Conservation (phyloP, 176 grass and related monocot species). For the Alopecurus myosuroides region DNA sequence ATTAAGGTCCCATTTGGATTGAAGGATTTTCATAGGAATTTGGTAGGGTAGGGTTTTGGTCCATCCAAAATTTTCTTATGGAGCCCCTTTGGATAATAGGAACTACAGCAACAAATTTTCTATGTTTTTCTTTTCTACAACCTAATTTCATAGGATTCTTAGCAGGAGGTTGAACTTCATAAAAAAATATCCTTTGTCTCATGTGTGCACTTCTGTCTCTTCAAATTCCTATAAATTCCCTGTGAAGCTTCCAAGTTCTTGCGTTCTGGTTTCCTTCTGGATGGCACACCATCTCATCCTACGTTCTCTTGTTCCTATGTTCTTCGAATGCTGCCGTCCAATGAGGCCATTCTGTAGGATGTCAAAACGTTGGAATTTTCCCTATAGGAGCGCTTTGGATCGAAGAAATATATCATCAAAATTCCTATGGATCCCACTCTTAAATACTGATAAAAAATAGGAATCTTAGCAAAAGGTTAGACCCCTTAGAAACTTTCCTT, state of each 20-base stretch:
- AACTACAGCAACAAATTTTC: not conserved
- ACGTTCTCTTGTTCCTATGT: not conserved
- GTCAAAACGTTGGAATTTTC: not conserved
- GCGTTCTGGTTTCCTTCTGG: not conserved
- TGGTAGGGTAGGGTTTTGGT: not conserved
- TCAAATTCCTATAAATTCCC: not conserved
- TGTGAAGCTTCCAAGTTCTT: not conserved
- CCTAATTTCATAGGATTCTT: not conserved
- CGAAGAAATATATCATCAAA: conserved; percentile 1
- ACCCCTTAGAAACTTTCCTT: not conserved
- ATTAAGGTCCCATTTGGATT: not conserved
- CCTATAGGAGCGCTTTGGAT: not conserved
- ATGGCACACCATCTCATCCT: not conserved
- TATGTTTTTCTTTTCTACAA: not conserved
- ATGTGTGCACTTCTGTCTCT: not conserved
- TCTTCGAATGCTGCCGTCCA: not conserved
- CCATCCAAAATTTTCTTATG: not conserved
- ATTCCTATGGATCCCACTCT: not conserved
- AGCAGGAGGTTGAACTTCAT: not conserved
- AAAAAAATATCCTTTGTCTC: not conserved
- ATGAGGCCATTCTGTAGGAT: not conserved
- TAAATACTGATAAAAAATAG: not conserved
- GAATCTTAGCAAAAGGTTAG: not conserved
- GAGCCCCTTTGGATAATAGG: not conserved
- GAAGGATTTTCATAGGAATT: not conserved